Conservation (phyloP, 352 stramenopile species). For the Thraustochytrium sp. region DNA sequence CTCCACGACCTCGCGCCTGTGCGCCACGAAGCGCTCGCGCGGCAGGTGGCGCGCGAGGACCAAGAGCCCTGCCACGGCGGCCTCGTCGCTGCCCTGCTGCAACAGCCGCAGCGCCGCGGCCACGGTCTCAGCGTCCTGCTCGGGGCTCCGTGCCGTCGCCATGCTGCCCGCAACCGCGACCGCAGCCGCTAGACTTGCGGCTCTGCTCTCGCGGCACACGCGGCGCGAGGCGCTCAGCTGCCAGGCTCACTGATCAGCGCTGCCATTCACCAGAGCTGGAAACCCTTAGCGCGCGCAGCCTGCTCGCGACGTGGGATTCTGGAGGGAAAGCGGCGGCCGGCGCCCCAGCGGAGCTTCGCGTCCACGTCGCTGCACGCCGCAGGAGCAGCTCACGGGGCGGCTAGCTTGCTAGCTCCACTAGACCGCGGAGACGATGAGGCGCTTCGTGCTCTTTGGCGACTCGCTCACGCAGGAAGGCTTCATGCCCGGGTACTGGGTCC, state of each 20-base stretch:
- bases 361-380: too few species aligned
- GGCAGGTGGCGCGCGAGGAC: neutral
- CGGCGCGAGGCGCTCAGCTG: too few species aligned
- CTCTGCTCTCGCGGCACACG: too few species aligned
- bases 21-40: neutral
- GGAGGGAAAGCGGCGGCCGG: too few species aligned
- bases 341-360: too few species aligned
- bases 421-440: neutral
- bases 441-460: slow-evolving; percentile 47
- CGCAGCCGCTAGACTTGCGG: neutral
- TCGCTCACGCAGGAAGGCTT: slow-evolving; percentile 47
- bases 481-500: slow-evolving; percentile 30
- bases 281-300: too few species aligned
- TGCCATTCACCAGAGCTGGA: too few species aligned
- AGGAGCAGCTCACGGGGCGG: neutral
- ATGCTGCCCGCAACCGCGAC: neutral
- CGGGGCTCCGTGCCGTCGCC: neutral
- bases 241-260: too few species aligned
- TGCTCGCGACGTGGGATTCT: too few species aligned
- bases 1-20: neutral
- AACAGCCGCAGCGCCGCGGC: neutral
- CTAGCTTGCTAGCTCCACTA: neutral
- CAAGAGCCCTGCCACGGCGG: neutral
- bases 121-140: neutral
- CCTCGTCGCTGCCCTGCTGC: neutral